Conservation (phyloP, 2,329 filamentous ascomycete species). For the Fusarium sp. region DNA sequence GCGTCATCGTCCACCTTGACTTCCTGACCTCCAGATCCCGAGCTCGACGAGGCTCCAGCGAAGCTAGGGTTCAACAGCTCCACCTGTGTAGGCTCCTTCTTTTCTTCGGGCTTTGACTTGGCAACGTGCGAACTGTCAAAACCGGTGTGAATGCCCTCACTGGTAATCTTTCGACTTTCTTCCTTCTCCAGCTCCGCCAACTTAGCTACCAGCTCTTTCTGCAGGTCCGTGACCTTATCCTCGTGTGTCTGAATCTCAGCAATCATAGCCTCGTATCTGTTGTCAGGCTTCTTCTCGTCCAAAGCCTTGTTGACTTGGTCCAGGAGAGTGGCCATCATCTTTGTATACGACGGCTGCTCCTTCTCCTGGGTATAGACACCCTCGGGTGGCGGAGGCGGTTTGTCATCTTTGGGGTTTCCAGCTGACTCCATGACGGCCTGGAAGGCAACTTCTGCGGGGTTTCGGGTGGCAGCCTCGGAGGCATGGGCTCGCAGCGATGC, state of each 20-base stretch:
- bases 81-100: constrained; percentile 66
- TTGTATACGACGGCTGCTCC: constrained; percentile 85
- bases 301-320: constrained; percentile 91
- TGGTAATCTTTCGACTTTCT: constrained; percentile 92
- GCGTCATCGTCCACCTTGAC: constrained; percentile 71
- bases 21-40: constrained; percentile 30
- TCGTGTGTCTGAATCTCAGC: constrained; percentile 82
- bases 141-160: constrained; percentile 87
- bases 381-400: constrained; percentile 79
- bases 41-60: constrained; percentile 32
- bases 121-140: constrained; percentile 89
- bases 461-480: constrained; percentile 72
- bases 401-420: constrained; percentile 78
- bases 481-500: constrained; percentile 80
- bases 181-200: constrained; percentile 86
- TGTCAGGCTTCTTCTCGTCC: constrained; percentile 78
- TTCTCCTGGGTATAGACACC: constrained; percentile 83
- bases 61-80: constrained; percentile 82
- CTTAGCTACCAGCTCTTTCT: constrained; percentile 80
- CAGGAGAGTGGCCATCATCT: constrained; percentile 98
- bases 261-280: constrained; percentile 81
- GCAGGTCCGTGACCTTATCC: constrained; percentile 81
- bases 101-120: constrained; percentile 66
- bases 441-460: constrained; percentile 87
- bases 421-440: constrained; percentile 88